Evolutionary conservation across 257 asterid species (phyloP).

Genomic region (Nicotiana benthamiana): DNA sequence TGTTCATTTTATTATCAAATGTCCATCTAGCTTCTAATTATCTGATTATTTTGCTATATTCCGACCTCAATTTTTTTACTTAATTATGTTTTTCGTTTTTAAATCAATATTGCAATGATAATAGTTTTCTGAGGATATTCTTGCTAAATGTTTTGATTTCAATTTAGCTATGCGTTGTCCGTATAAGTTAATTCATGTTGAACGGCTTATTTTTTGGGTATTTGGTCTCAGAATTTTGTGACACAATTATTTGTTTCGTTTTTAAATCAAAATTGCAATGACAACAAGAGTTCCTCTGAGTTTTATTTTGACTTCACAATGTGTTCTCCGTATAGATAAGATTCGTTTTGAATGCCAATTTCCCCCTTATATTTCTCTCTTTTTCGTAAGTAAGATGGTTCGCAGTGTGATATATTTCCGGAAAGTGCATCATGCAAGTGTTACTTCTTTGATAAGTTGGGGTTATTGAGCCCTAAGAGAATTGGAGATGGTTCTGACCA

Average conservation of each 20-base stretch:
- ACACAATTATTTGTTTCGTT: neutral
- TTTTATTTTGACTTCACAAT: neutral
- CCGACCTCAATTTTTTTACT: neutral
- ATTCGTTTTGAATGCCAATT: neutral
- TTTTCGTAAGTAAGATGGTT: slow-evolving; percentile 35
- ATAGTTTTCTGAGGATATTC: neutral
- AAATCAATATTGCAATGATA: neutral
- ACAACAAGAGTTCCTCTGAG: neutral
- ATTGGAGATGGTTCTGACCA: slow-evolving; percentile 22
- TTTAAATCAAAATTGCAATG: neutral
- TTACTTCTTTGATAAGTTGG: slow-evolving; percentile 78
- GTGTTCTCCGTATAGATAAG: neutral
- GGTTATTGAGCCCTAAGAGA: slow-evolving; percentile 32
- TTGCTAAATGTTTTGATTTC: neutral
- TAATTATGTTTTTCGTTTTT: neutral
- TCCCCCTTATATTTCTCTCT: neutral
- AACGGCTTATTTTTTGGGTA: neutral
- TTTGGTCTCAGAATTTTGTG: neutral
- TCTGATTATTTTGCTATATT: neutral
- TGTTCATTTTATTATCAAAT: neutral
- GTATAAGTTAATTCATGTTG: neutral
- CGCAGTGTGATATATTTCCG: slow-evolving; percentile 70
- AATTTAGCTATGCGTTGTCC: neutral
- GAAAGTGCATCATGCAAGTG: slow-evolving; percentile 70
- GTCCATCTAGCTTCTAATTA: neutral